A percentile compares a stretch with the other conserved stretches of the same genome.
Evolutionary conservation across 176 grass and related monocot species (phyloP).

Genomic region (Triticum dicoccoides): DNA sequence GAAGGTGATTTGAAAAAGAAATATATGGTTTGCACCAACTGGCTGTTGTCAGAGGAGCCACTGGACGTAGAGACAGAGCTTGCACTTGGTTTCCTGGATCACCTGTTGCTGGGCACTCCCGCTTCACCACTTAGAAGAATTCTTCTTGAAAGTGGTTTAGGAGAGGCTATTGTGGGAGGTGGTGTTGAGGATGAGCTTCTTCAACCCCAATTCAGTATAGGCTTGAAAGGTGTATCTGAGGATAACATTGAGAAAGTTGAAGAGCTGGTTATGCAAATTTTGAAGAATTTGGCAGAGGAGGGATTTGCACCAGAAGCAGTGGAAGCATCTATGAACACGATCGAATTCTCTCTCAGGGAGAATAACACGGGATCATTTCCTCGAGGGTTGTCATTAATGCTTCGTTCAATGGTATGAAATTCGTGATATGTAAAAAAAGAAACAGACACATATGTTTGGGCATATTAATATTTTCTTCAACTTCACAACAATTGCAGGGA

Average conservation of each 20-base stretch:
- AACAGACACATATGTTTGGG: not conserved
- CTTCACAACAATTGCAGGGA: constrained; percentile 53
- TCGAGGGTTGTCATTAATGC: constrained; percentile 94
- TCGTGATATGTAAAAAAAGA: constrained; percentile 1
- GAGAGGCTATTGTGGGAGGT: constrained; percentile 90
- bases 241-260: constrained; percentile 80
- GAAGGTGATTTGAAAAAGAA: constrained; percentile 90
- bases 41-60: constrained; percentile 83
- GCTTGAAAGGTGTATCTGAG: constrained; percentile 86
- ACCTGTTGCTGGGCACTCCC: constrained; percentile 91
- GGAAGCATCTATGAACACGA: constrained; percentile 97
- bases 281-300: constrained; percentile 70
- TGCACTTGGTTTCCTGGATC: constrained; percentile 81
- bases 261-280: constrained; percentile 75
- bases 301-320: constrained; percentile 94
- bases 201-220: constrained; percentile 94
- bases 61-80: constrained; percentile 87
- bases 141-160: constrained; percentile 88
- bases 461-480: constrained; percentile 30
- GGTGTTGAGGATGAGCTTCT: constrained; percentile 97
- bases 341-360: constrained; percentile 92
- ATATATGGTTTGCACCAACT: constrained; percentile 95
- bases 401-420: constrained; percentile 79
- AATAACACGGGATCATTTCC: constrained; percentile 97
- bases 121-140: constrained; percentile 90